Evolutionary conservation across 257 asterid genomes (phyloP), one percentile per base, ranked within the genome.

Genomic region (Solanum piurae): DNA sequence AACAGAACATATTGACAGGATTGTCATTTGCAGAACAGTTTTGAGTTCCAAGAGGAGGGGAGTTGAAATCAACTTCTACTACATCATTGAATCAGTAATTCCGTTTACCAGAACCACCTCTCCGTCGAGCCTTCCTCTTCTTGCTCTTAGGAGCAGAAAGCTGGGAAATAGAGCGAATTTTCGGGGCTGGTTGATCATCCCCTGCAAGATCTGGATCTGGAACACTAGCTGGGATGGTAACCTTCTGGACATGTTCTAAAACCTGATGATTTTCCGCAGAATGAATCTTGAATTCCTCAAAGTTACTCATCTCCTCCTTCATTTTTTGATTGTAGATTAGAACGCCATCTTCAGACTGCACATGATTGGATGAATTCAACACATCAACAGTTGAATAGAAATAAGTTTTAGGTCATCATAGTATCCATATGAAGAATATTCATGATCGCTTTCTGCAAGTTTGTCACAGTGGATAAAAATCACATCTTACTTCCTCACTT

Each of bases 291-390:
- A 90, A 91, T 68, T 89, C 94, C 76, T 88, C 93, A 20, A 82
- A 90, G 88, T 86, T 89, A 88, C 90, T 73, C 93, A 86, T 91
- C 92, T 91, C 96, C 85, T 90, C 93, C 90, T 92, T 93, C 88
- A 88, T 90, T 90, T 90, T 91, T 90, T 87, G 87, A 42, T 91
- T 92, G 76, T 93, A 90, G 62, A 93, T 90, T 90, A 94, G 92
- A 82, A 90, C 86, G 34, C 90, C 95, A 60, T 92, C 98, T 91
- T 92, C 96, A 27, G 87, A 88, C 99, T 95, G 92, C 92, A 87
- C 10, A 85, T 64, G 87, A 33, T 66, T 27, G 52, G 10, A 64
- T 85, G 62, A 37, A 64, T 85, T 37, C 84, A 40, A 60, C 14
- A 36, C 80, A 66, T 23, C 66, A 83, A 27, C 21, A 83, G n/a